phyloP scores from a whole-genome alignment of 345 rosid genomes.

The Conringia planisiliqua region DNA sequence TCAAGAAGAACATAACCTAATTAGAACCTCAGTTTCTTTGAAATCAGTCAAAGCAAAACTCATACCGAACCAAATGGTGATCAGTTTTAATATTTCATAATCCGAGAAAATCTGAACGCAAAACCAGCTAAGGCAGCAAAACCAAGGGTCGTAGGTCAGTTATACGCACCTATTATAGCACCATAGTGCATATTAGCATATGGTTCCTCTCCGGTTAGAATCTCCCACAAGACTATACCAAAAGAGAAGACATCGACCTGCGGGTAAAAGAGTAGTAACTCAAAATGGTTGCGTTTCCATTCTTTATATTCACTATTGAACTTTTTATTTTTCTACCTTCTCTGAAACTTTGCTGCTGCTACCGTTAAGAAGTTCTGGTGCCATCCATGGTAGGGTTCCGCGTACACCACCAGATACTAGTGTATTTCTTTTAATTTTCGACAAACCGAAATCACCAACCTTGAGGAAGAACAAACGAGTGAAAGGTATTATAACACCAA shows the following conservation, averaged over 20 bases:
- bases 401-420: slow-evolving; percentile 87
- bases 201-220: slow-evolving; percentile 87
- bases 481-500: not conserved
- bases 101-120: not conserved
- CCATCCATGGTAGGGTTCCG: slow-evolving; percentile 93
- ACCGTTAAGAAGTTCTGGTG: slow-evolving; percentile 76
- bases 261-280: not conserved
- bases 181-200: slow-evolving; percentile 86
- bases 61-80: not conserved
- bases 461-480: slow-evolving; percentile 28
- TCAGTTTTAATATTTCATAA: not conserved
- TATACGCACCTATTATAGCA: slow-evolving; percentile 64
- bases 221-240: slow-evolving; percentile 86
- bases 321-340: slow-evolving; percentile 44
- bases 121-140: not conserved
- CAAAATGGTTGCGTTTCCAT: not conserved
- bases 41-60: not conserved
- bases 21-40: not conserved
- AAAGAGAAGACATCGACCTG: slow-evolving; percentile 91
- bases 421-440: slow-evolving; percentile 74
- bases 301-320: not conserved
- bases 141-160: not conserved
- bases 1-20: not conserved
- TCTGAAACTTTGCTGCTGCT: slow-evolving; percentile 80
- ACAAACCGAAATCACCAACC: slow-evolving; percentile 88